Evolutionary conservation across 768 basidiomycete genomes (phyloP).

Genomic region (Postia placenta): DNA sequence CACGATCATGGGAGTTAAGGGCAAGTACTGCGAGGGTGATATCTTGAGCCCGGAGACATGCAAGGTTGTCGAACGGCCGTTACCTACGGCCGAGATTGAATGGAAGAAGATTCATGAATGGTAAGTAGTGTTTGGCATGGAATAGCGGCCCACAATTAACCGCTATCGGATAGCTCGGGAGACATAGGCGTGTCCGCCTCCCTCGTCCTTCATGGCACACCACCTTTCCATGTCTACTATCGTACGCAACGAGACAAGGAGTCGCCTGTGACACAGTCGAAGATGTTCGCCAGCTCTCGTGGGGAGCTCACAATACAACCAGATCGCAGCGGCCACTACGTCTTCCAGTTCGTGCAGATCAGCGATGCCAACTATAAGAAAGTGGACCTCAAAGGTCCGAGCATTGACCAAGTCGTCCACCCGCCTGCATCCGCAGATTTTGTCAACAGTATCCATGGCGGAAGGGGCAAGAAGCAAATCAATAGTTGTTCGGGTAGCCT

Average conservation of each 20-base stretch:
- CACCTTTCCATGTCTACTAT: constrained; percentile 85
- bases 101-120: constrained; percentile 91
- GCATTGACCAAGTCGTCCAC: constrained; percentile 85
- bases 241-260: constrained; percentile 67
- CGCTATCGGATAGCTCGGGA: constrained; percentile 51
- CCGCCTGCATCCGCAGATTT: constrained; percentile 81
- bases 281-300: constrained; percentile 61
- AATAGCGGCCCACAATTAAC: constrained; percentile 1
- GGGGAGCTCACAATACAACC: constrained; percentile 84
- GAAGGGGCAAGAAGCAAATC: constrained; percentile 47
- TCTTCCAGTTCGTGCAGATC: constrained; percentile 71
- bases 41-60: constrained; percentile 81
- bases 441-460: constrained; percentile 32
- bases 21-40: constrained; percentile 79
- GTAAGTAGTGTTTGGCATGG: constrained; percentile 33
- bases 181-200: constrained; percentile 89
- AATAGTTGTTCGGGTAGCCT: constrained; percentile 75
- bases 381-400: constrained; percentile 65
- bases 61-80: constrained; percentile 65
- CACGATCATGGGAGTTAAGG: constrained; percentile 60
- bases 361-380: constrained; percentile 83
- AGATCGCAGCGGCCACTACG: constrained; percentile 84
- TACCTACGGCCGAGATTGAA: constrained; percentile 79
- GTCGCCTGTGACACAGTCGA: constrained; percentile 47
- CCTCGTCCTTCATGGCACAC: constrained; percentile 79